Conservation (phyloP, 805 yeast genomes). For the Pichia ethanolica region DNA sequence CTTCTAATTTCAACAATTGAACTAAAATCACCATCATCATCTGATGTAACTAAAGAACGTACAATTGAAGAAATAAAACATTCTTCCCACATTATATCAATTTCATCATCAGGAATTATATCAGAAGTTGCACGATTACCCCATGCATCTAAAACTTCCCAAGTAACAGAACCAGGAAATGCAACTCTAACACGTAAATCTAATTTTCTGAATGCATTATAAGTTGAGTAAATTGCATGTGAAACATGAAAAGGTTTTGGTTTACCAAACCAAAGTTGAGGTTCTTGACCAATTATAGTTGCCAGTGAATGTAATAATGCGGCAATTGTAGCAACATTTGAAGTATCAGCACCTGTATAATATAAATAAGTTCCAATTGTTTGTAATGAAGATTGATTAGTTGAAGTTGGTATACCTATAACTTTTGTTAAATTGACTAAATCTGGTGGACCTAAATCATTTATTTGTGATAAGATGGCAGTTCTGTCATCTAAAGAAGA, state of each 20-base stretch:
- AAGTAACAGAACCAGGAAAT: constrained; percentile 67
- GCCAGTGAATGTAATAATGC: constrained; percentile 65
- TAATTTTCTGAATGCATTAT: constrained; percentile 51
- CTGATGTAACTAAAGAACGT: constrained; percentile 60
- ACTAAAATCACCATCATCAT: constrained; percentile 59
- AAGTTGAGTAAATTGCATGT: constrained; percentile 62
- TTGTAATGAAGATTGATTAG: constrained; percentile 21
- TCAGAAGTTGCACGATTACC: constrained; percentile 32
- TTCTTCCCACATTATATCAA: constrained; percentile 47
- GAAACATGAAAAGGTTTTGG: constrained; percentile 61
- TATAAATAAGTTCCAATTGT: constrained; percentile 67
- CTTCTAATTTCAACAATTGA: constrained; percentile 78
- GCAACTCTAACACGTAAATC: constrained; percentile 69
- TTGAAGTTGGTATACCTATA: constrained; percentile 20
- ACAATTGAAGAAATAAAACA: constrained; percentile 65
- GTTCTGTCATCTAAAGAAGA: constrained; percentile 59
- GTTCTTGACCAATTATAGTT: constrained; percentile 49
- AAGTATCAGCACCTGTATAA: constrained; percentile 68
- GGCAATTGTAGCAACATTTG: constrained; percentile 70
- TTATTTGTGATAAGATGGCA: constrained; percentile 47
- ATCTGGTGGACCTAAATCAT: constrained; percentile 70
- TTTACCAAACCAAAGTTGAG: constrained; percentile 79
- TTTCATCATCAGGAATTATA: constrained; percentile 28
- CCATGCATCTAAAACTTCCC: constrained; percentile 40
- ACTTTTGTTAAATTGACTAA: constrained; percentile 42